Percentiles rank a stretch among this genome's conserved stretches.
phyloP scores from a whole-genome alignment of 2,329 filamentous ascomycete species.

The Phaeosphaeriaceae sp. region DNA sequence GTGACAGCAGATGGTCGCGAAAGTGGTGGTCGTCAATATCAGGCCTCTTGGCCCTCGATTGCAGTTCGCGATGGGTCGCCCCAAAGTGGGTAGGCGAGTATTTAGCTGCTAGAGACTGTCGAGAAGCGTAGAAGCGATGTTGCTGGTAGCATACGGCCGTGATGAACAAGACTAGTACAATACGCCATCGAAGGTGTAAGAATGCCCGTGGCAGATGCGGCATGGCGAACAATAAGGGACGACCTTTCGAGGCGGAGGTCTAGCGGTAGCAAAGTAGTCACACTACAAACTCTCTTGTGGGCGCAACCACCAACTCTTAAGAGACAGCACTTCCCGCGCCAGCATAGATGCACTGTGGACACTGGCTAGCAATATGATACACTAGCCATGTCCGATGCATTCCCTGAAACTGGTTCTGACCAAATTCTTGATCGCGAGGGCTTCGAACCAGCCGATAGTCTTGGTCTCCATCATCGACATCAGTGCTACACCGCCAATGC shows the following conservation, averaged over 20 bases:
- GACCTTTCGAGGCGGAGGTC: constrained; percentile 11
- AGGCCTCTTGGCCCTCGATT: background rate
- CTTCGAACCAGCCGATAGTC: background rate
- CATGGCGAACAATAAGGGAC: constrained; percentile 7
- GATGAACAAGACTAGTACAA: constrained; percentile 21
- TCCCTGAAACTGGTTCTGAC: background rate
- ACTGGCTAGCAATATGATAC: background rate
- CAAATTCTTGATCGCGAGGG: background rate
- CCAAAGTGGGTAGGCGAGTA: constrained; percentile 27
- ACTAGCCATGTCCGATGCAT: background rate
- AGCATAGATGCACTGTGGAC: background rate
- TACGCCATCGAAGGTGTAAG: constrained; percentile 14
- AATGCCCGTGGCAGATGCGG: constrained; percentile 12
- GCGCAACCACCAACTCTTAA: background rate
- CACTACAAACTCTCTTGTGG: background rate
- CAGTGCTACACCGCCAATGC: background rate
- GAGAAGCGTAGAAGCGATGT: constrained; percentile 23
- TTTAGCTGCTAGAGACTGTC: constrained; percentile 26
- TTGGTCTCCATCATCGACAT: background rate
- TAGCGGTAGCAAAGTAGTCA: background rate
- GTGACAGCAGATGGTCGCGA: constrained; percentile 25
- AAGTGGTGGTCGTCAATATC: constrained; percentile 14
- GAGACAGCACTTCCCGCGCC: background rate
- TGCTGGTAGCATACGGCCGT: constrained; percentile 26
- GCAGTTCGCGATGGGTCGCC: background rate